Conservation (phyloP, 352 stramenopile species). For the Phytophthora tentaculata region DNA sequence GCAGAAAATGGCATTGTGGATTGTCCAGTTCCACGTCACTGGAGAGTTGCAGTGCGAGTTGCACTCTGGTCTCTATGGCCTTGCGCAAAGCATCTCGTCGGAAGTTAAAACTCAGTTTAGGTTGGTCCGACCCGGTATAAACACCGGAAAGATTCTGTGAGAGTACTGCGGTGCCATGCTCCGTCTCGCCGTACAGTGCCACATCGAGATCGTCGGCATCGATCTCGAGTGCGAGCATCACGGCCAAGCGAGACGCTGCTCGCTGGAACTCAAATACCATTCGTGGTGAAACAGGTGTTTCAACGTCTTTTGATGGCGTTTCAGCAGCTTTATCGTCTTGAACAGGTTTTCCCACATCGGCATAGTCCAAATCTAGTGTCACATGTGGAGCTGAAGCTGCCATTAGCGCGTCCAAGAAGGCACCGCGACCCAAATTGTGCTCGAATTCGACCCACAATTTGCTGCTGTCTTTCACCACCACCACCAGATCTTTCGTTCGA, state of each 20-base stretch:
- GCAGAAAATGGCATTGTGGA: conserved; percentile 34
- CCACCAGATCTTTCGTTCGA: conserved; percentile 47
- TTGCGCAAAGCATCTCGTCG: conserved; percentile 45
- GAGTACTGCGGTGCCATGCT: conserved; percentile 11
- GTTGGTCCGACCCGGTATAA: conserved; percentile 26
- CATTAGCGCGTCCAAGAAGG: conserved; percentile 54
- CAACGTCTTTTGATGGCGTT: not conserved
- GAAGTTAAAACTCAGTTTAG: conserved; percentile 34
- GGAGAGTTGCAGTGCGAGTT: conserved; percentile 49
- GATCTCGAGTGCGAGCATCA: conserved; percentile 37
- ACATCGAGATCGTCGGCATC: conserved; percentile 36
- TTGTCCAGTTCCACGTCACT: conserved; percentile 39
- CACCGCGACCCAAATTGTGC: conserved; percentile 53
- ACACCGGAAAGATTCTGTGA: conserved; percentile 15
- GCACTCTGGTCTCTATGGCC: conserved; percentile 44
- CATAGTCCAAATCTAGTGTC: conserved; percentile 47
- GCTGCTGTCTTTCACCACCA: conserved; percentile 29
- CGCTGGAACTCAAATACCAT: conserved; percentile 46
- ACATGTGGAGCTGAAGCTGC: conserved; percentile 20
- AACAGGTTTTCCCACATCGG: conserved; percentile 38
- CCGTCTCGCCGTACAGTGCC: conserved; percentile 34
- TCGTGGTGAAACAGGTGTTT: conserved; percentile 4
- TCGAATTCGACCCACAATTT: conserved; percentile 58
- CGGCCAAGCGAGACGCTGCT: conserved; percentile 34
- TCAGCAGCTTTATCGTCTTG: conserved; percentile 1